Base-by-base conservation (phyloP, 345 rosid species). In the Firmiana major region DNA sequence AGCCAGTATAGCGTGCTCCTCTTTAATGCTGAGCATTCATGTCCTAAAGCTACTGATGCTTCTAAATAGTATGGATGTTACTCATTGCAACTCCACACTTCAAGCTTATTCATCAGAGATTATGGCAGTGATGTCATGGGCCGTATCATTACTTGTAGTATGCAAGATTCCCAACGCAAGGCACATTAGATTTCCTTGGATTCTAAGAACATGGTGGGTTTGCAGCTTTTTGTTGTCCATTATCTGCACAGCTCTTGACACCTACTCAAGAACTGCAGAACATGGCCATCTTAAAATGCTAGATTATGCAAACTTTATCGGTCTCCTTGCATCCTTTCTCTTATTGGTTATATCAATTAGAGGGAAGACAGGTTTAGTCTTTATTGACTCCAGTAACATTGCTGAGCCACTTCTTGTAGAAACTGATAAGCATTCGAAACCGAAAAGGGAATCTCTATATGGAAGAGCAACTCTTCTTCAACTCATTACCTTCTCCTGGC, bases 401-500 rank as follows among this genome's bases (percentile, higher is more conserved):
- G 66, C 83, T 36, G 94, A 92, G 73, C 95, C 97, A 0, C 88
- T 91, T 71, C 90, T 87, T 24, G 84, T 74, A 21, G 74, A 89
- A 79, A 49, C 75, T 60, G 82, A 86, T 36, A 81, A 80, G 16
- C 64, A 57, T 73, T 79, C 74, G 31, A 60, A 62, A 63, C 36
- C 22, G n/a, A 74, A 81, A 53, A 83, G 80, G 78, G 87, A 80
- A 19, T 86, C 93, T 57, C 88, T 75, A 21, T 94, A 91, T 75
- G 97, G 93, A 34, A 91, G 86, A 28, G 92, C 98, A 36, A 90
- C 86, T 40, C 82, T 94, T 79, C 79, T 85, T 77, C 97, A 94
- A 84, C 89, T 89, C 42, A 73, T 94, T 54, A 91, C 97, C 46
- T 94, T 94, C 83, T 92, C 97, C 31, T 94, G 98, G 98, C 92